Conservation (phyloP, 1,139 yeast genomes). For the Neolecta irregularis region DNA sequence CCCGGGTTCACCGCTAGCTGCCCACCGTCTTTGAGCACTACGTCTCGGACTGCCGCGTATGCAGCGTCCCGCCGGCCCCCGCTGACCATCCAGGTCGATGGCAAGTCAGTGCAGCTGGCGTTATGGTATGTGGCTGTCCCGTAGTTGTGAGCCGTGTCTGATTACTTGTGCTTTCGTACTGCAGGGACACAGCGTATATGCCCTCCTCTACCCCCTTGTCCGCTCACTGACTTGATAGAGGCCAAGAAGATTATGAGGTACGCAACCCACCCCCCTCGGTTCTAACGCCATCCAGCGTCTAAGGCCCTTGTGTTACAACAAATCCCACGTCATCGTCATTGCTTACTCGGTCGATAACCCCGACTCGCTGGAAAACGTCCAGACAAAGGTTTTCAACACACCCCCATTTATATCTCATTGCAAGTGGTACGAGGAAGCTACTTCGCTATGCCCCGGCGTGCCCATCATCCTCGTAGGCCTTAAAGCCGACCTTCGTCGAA, state of each 20-base stretch:
- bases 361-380: slow-evolving; percentile 50
- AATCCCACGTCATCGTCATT: slow-evolving; percentile 51
- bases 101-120: slow-evolving; percentile 76
- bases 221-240: slow-evolving; percentile 26
- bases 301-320: slow-evolving; percentile 52
- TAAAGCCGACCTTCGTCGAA: slow-evolving; percentile 77
- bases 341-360: slow-evolving; percentile 55
- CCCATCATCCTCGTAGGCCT: slow-evolving; percentile 80
- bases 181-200: slow-evolving; percentile 6
- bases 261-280: slow-evolving; percentile 7
- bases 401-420: not conserved
- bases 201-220: too few relatives aligned
- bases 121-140: slow-evolving; percentile 93
- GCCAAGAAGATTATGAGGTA: slow-evolving; percentile 56
- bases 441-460: slow-evolving; percentile 64
- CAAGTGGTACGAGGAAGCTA: slow-evolving; percentile 59
- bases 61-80: too few relatives aligned
- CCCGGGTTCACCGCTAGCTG: slow-evolving; percentile 33
- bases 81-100: slow-evolving; percentile 67
- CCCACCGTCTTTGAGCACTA: slow-evolving; percentile 94
- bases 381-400: slow-evolving; percentile 21
- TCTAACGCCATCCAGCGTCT: slow-evolving; percentile 26
- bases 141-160: slow-evolving; percentile 12
- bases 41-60: slow-evolving; percentile 83
- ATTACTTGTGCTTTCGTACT: not conserved